Evolutionary conservation across 352 stramenopile species (phyloP).

Genomic region (Blastocystis sp.): DNA sequence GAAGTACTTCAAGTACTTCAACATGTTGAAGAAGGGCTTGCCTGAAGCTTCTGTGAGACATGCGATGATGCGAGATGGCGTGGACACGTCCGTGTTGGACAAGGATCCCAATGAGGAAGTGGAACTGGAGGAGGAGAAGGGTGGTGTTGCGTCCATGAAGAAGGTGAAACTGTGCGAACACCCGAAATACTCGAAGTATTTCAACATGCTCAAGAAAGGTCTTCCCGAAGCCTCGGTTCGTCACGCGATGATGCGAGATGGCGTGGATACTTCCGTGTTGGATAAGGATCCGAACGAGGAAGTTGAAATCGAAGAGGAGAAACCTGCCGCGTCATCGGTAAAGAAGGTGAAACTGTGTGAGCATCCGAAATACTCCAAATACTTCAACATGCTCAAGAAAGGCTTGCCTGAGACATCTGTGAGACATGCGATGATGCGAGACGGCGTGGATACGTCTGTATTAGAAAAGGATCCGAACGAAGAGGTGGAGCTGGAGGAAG

Average conservation of each 20-base stretch:
- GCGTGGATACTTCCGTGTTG: constrained; percentile 36
- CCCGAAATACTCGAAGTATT: constrained; percentile 61
- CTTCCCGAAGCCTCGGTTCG: constrained; percentile 47
- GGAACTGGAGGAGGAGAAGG: constrained; percentile 29
- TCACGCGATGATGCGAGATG: constrained; percentile 56
- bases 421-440: constrained; percentile 27
- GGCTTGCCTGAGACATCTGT: constrained; percentile 38
- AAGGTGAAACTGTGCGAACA: constrained; percentile 40
- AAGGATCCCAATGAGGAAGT: constrained; percentile 11
- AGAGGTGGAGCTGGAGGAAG: constrained; percentile 36
- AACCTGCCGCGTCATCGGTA: background rate
- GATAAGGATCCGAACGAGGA: constrained; percentile 56
- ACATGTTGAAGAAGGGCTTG: constrained; percentile 24
- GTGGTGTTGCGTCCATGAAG: background rate
- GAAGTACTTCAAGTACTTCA: constrained; percentile 52
- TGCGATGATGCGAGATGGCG: constrained; percentile 2
- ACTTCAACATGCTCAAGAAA: constrained; percentile 59
- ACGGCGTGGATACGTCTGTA: constrained; percentile 32
- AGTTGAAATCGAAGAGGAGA: constrained; percentile 14
- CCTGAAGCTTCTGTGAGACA: constrained; percentile 4
- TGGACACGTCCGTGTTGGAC: constrained; percentile 41
- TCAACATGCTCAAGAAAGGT: constrained; percentile 57
- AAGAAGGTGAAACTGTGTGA: constrained; percentile 37
- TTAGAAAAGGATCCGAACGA: constrained; percentile 30
- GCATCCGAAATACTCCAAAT: constrained; percentile 58